A percentile compares a stretch with the other conserved stretches of the same genome.
Evolutionary conservation across 768 basidiomycete genomes (phyloP).

Genomic region (Naganishia vishniacii): DNA sequence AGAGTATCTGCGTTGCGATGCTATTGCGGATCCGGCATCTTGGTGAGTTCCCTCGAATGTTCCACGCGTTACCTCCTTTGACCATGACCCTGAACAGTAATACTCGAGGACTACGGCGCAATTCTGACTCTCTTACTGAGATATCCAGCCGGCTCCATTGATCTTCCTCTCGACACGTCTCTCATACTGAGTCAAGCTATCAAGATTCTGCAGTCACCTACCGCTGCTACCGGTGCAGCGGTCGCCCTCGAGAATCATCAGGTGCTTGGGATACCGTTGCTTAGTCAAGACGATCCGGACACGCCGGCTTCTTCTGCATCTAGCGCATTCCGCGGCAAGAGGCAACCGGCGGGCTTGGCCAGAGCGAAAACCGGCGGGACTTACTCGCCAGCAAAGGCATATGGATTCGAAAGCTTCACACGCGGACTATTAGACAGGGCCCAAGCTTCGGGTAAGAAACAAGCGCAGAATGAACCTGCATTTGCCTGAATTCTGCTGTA

Average conservation of each 20-base stretch:
- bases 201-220: slow-evolving; percentile 68
- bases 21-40: slow-evolving; percentile 86
- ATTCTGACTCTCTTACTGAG: slow-evolving; percentile 79
- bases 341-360: slow-evolving; percentile 10
- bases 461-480: neutral
- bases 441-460: slow-evolving; percentile 57
- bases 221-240: slow-evolving; percentile 67
- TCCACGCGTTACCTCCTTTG: slow-evolving; percentile 10
- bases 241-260: slow-evolving; percentile 77
- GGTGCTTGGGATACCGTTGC: slow-evolving; percentile 61
- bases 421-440: slow-evolving; percentile 46
- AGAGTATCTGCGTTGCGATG: slow-evolving; percentile 91
- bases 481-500: neutral
- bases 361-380: slow-evolving; percentile 20
- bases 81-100: slow-evolving; percentile 56
- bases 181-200: slow-evolving; percentile 80
- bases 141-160: slow-evolving; percentile 62
- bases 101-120: slow-evolving; percentile 76
- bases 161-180: slow-evolving; percentile 44
- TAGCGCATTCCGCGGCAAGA: slow-evolving; percentile 51
- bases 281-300: slow-evolving; percentile 20
- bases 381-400: neutral
- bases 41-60: slow-evolving; percentile 54
- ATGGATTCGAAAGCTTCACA: slow-evolving; percentile 41
- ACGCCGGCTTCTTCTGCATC: slow-evolving; percentile 7